These are phyloP conservation scores for Ogataea methylovora DNA, from an alignment of 805 yeast species.

Conservation along the genomic window DNA sequence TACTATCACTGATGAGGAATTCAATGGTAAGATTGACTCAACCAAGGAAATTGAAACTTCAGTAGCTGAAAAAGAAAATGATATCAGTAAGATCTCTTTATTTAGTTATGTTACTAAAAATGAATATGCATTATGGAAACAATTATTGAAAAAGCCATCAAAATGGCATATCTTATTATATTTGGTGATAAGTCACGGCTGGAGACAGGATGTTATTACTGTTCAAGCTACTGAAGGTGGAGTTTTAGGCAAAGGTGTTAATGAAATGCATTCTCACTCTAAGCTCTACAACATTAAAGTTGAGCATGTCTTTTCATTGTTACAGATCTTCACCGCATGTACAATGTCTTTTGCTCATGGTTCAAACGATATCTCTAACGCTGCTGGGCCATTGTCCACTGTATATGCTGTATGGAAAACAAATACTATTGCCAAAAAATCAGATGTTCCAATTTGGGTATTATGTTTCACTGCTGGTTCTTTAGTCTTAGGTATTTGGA, in stretches of 20 bases:
- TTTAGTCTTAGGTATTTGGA: slow-evolving; percentile 63
- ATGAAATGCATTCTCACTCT: slow-evolving; percentile 46
- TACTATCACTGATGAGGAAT: slow-evolving; percentile 2
- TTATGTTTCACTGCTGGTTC: slow-evolving; percentile 61
- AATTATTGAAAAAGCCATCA: slow-evolving; percentile 36
- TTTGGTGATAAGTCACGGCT: slow-evolving; percentile 50
- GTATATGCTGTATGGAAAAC: slow-evolving; percentile 55
- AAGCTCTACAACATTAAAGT: slow-evolving; percentile 64
- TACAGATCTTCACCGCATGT: slow-evolving; percentile 67
- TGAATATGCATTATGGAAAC: slow-evolving; percentile 25
- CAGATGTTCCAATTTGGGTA: slow-evolving; percentile 67
- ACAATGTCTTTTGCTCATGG: slow-evolving; percentile 83
- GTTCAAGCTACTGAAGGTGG: slow-evolving; percentile 34
- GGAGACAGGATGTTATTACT: slow-evolving; percentile 53
- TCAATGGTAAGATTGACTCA: slow-evolving; percentile 3
- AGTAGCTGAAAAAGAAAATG: slow-evolving; percentile 17
- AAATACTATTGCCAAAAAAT: slow-evolving; percentile 35
- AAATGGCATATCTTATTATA: slow-evolving; percentile 48
- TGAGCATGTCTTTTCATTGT: slow-evolving; percentile 59
- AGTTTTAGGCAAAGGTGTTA: slow-evolving; percentile 37
- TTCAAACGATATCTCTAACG: slow-evolving; percentile 72
- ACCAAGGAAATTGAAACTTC: slow-evolving; percentile 12
- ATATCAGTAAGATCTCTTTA: slow-evolving; percentile 5
- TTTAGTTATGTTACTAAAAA: slow-evolving; percentile 6
- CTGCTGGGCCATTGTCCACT: slow-evolving; percentile 68